phyloP scores from a whole-genome alignment of 179 eudicot species.

The Actinidia polygama region DNA sequence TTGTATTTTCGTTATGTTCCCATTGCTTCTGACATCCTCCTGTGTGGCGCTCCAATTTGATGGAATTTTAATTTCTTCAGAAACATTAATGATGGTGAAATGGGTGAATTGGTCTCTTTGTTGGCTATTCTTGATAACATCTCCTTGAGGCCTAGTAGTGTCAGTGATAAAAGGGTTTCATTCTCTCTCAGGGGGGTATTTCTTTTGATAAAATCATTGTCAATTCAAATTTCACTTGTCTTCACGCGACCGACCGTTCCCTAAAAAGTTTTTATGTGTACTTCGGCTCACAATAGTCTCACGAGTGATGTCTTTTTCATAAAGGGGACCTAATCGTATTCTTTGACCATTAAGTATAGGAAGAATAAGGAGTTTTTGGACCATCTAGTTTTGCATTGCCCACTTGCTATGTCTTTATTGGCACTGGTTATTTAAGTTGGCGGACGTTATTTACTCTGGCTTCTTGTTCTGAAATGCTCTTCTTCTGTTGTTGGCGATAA shows the following conservation, averaged over 20 bases:
- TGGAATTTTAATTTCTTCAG: neutral
- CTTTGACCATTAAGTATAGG: neutral
- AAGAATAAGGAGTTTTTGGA: neutral
- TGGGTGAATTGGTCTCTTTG: neutral
- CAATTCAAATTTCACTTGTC: neutral
- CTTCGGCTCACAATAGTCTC: neutral
- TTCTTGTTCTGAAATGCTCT: too few species aligned
- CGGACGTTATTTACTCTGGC: too few species aligned
- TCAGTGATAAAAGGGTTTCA: neutral
- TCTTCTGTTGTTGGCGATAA: too few species aligned
- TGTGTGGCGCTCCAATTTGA: neutral
- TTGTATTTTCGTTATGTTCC: neutral
- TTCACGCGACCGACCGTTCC: neutral
- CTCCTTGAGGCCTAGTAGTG: neutral
- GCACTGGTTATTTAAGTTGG: too few species aligned
- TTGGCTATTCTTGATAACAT: neutral
- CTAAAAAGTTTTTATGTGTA: neutral
- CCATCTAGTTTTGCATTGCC: neutral
- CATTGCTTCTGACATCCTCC: neutral
- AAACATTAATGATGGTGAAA: too few species aligned
- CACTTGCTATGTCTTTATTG: neutral
- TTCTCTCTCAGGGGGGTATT: neutral
- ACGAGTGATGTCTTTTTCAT: neutral
- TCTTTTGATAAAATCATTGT: neutral
- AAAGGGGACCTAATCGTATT: neutral